Base-by-base conservation (phyloP, 805 yeast genomes). In the Ogataea wickerhamii region DNA sequence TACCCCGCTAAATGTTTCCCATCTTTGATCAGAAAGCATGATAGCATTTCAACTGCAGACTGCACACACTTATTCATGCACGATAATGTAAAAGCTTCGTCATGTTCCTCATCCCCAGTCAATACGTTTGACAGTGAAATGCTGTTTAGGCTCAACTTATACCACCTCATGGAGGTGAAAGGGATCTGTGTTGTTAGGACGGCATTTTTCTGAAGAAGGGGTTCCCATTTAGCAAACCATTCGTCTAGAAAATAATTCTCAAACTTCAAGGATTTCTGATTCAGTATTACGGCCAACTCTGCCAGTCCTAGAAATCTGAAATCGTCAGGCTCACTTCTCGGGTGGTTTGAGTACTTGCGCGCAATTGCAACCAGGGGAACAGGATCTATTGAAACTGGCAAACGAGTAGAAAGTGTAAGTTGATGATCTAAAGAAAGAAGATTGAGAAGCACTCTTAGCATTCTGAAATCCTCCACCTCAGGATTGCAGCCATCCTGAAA, bases 81-180 rank as follows among this genome's bases (percentile, higher is more conserved):
- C 2, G 41, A 32, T n/a, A 45, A 28, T 26, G 40, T 26, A 22
- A 40, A 32, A n/a, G 32, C 36, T 26, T 45, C 45, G 21, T 45
- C 45, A 5, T 34, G 22, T 6, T 34, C 37, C 12, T 29, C 34
- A 6, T 28, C 40, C 6, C 37, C 38, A 3, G 41, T 18, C 17
- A 44, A 42, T n/a, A 42, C 32, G 4, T 25, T 30, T 14, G 48
- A 32, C 5, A 45, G 29, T 3, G 46, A 47, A 11, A 36, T 31
- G 18, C 44, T 32, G 17, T 43, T 41, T 18, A 41, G 25, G 4
- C 47, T 42, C 20, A 47, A 26, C 26, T 37, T 32, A 21, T 47
- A 47, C 51, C 51, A 47, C n/a, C 51, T 25, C 46, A 41, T 41
- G 12, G 51, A 47, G 1, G 51, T 47, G 33, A 44, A 47, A n/a